phyloP scores from a whole-genome alignment of 495 filamentous ascomycete genomes.

The Hypoxylon trugodes region DNA sequence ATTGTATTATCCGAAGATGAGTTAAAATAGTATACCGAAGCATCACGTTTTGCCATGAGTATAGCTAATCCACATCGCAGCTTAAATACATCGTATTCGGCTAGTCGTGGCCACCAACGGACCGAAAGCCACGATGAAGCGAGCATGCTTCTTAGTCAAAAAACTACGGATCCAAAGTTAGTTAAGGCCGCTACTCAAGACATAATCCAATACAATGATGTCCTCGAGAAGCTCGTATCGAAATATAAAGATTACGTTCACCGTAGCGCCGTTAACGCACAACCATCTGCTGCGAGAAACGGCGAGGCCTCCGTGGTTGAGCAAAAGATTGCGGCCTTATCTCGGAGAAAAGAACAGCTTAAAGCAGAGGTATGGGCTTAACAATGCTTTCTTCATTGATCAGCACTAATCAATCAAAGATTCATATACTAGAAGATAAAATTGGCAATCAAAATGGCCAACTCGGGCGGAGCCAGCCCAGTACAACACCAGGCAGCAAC shows the following conservation, averaged over 20 bases:
- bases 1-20: constrained; percentile 33
- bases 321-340: constrained; percentile 20
- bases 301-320: constrained; percentile 1
- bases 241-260: constrained; percentile 33
- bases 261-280: constrained; percentile 13
- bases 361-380: constrained; percentile 14
- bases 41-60: not conserved
- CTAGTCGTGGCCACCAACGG: not conserved
- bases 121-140: not conserved
- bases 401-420: constrained; percentile 20
- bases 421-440: constrained; percentile 16
- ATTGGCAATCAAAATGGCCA: not conserved
- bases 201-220: constrained; percentile 30
- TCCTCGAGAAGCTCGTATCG: constrained; percentile 24
- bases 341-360: constrained; percentile 12
- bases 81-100: not conserved
- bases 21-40: constrained; percentile 25
- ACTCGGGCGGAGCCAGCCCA: constrained; percentile 2
- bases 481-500: not conserved
- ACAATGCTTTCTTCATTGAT: too few species aligned
- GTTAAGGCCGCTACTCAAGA: constrained; percentile 20
- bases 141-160: constrained; percentile 11
- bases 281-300: not conserved
- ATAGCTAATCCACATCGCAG: constrained; percentile 8
- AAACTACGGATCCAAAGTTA: constrained; percentile 4